phyloP scores from a whole-genome alignment of 352 stramenopile genomes.

The Phytophthora melonis region DNA sequence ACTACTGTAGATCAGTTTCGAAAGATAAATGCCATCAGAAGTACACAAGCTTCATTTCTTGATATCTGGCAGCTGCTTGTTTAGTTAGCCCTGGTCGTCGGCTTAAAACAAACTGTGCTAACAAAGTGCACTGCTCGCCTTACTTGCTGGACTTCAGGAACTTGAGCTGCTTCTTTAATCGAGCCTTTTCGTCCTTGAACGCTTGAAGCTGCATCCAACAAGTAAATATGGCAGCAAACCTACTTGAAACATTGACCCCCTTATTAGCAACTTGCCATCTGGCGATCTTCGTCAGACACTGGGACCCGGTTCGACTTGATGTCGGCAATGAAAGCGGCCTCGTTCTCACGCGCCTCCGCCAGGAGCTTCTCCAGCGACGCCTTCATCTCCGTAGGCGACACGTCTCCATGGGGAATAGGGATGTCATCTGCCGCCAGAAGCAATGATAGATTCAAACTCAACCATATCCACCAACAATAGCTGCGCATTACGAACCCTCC shows the following conservation, averaged over 20 bases:
- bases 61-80: constrained; percentile 11
- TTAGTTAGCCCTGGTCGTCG: constrained; percentile 6
- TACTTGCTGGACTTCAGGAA: constrained; percentile 76
- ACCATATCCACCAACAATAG: constrained; percentile 9
- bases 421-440: constrained; percentile 44
- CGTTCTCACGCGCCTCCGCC: constrained; percentile 78
- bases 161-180: constrained; percentile 89
- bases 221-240: constrained; percentile 5
- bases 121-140: constrained; percentile 11
- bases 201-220: constrained; percentile 64
- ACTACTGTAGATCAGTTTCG: constrained; percentile 13
- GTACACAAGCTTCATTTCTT: constrained; percentile 16
- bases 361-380: constrained; percentile 81
- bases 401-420: constrained; percentile 63
- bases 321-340: constrained; percentile 81
- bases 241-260: neutral
- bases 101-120: constrained; percentile 1
- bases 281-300: constrained; percentile 72
- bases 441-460: neutral
- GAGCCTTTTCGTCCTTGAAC: constrained; percentile 88
- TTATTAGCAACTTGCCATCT: constrained; percentile 63
- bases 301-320: constrained; percentile 66
- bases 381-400: constrained; percentile 72
- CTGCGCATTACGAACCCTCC: constrained; percentile 31
- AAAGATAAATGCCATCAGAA: constrained; percentile 18